Conservation (phyloP, 139 green algal genomes). For the Pseudopediastrum boryanum region DNA sequence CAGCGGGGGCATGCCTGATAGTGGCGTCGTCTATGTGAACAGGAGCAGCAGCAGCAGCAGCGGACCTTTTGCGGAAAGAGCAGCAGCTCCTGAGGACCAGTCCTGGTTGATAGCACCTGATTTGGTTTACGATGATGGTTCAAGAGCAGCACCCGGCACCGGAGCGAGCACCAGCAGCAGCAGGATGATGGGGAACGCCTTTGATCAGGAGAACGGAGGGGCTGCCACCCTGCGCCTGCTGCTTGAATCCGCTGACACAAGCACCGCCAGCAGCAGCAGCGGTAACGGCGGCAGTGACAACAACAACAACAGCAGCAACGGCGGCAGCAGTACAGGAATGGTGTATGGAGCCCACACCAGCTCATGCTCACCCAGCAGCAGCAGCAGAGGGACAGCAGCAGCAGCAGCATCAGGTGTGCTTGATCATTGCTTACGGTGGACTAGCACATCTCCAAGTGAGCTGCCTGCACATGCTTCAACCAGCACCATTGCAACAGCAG, state of each 20-base stretch:
- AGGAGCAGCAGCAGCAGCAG: background rate
- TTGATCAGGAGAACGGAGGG: background rate
- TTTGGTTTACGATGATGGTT: background rate
- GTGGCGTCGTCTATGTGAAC: background rate
- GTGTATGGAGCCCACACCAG: too few species aligned
- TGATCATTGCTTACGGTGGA: too few species aligned
- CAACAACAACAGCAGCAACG: background rate
- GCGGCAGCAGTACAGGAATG: too few species aligned
- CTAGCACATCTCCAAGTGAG: too few species aligned
- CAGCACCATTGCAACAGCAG: too few species aligned
- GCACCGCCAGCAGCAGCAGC: background rate
- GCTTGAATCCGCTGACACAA: background rate
- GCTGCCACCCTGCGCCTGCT: background rate
- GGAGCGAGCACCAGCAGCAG: background rate
- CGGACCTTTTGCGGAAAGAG: background rate
- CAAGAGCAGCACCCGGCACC: background rate
- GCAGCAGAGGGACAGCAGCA: too few species aligned
- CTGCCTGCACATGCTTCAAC: too few species aligned
- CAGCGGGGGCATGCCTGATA: background rate
- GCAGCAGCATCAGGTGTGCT: conserved; percentile 8
- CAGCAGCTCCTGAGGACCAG: too few species aligned
- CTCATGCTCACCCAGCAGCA: too few species aligned
- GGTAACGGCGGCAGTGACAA: background rate
- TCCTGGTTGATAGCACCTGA: too few species aligned
- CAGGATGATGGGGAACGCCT: background rate